phyloP scores from a whole-genome alignment of 1,284 basidiomycete genomes.

The Pascua guehoae region DNA sequence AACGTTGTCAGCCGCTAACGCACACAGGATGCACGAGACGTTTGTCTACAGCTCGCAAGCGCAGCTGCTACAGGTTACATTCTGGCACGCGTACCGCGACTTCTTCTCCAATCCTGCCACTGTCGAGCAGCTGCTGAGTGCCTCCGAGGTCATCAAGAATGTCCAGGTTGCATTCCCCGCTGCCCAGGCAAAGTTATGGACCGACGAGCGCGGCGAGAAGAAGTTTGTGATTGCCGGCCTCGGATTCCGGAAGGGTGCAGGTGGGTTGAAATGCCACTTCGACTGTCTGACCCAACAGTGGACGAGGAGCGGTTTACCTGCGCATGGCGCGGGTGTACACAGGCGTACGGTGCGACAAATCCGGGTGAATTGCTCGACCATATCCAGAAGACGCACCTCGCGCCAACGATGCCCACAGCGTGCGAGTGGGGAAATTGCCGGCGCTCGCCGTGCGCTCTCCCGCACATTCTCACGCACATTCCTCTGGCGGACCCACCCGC shows the following conservation, averaged over 20 bases:
- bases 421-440: slow-evolving; percentile 40
- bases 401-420: slow-evolving; percentile 4
- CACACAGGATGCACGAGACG: slow-evolving; percentile 46
- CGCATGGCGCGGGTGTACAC: slow-evolving; percentile 32
- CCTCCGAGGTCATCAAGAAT: slow-evolving; percentile 48
- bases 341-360: slow-evolving; percentile 16
- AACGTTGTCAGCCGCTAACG: background rate
- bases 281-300: slow-evolving; percentile 21
- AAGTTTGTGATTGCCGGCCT: slow-evolving; percentile 47
- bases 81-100: slow-evolving; percentile 48
- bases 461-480: slow-evolving; percentile 43
- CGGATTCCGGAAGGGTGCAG: slow-evolving; percentile 37
- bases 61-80: slow-evolving; percentile 44
- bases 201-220: slow-evolving; percentile 31
- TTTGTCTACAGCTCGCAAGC: slow-evolving; percentile 42
- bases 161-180: slow-evolving; percentile 45
- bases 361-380: slow-evolving; percentile 31
- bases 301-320: slow-evolving; percentile 38
- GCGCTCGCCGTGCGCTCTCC: slow-evolving; percentile 27
- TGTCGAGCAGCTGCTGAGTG: slow-evolving; percentile 38
- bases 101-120: slow-evolving; percentile 39
- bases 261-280: slow-evolving; percentile 18
- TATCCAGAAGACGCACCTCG: slow-evolving; percentile 27
- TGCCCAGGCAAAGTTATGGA: slow-evolving; percentile 36
- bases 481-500: slow-evolving; percentile 16